Evolutionary conservation across 2,329 filamentous ascomycete species (phyloP), one percentile per base, ranked within the genome.

Genomic region (Clonostachys rhizophaga): DNA sequence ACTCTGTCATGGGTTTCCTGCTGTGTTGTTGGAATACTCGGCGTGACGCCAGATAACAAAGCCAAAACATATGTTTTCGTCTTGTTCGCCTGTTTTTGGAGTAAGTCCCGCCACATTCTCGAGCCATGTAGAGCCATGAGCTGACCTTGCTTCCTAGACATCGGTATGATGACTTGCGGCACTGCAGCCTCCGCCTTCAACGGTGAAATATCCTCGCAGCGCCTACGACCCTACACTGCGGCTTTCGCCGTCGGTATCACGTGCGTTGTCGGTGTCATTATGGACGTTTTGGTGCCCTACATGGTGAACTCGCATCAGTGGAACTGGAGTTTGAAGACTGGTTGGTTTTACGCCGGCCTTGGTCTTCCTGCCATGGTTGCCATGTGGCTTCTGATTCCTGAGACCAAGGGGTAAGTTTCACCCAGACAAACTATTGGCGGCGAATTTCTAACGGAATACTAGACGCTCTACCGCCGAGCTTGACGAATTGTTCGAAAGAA

Each of bases 171-270:
- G 5, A 51, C 55, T 9, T 60, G 57, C 44, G 56, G 55, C 5
- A 57, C 57, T 3, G 55, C 56, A 1, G 58, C 57, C 6, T 63
- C 56, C 55, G 58, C 56, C 6, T 59, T 58, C 46, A 57, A 61
- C 42, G 60, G 55, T 24, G 60, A 63, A 47, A 61, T 62, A 9
- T 60, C 60, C 3, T 58, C 59, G 1, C 56, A 58, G 46, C 55
- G 56, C 14, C 51, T 60, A 16, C 54, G 56, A 3, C 52, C 54
- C 3, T 54, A 55, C 40, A 58, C 56, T 6, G 51, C 54, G 5
- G 54, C 54, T 1, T 54, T 57, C 30, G 55, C 50, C n/a, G 52
- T 52, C 3, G 52, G 54, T 1, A 44, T 49, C 5, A 56, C 50
- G 3, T 50, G 47, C 10, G 50, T 54, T 4, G 49, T 47, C 6